Evolutionary conservation across 495 filamentous ascomycete genomes (phyloP).

Genomic region (Trichoderma erinaceum): DNA sequence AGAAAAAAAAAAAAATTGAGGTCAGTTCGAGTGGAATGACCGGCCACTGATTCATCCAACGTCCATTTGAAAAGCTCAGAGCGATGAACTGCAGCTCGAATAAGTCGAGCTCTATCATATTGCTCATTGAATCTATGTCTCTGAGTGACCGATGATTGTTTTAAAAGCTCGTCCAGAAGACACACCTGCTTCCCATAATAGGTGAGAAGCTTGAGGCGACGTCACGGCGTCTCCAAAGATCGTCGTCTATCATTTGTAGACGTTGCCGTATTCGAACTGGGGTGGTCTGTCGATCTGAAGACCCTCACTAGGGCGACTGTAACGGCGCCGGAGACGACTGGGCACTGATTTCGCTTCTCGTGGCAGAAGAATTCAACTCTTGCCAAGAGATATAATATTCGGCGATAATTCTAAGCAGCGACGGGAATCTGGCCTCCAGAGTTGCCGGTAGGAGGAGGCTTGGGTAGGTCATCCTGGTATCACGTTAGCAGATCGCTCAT

Average conservation of each 20-base stretch:
- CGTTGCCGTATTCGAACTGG: background rate
- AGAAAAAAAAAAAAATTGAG: background rate
- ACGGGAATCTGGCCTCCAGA: slow-evolving; percentile 26
- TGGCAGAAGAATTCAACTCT: background rate
- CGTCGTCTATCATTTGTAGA: background rate
- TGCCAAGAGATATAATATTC: background rate
- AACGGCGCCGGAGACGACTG: background rate
- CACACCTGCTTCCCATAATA: too few species aligned
- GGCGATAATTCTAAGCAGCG: slow-evolving; percentile 19
- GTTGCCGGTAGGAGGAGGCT: slow-evolving; percentile 25
- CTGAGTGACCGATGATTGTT: too few species aligned
- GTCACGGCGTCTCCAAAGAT: background rate
- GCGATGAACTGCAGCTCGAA: too few species aligned
- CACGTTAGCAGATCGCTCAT: background rate
- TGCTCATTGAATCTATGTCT: too few species aligned
- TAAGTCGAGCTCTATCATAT: too few species aligned
- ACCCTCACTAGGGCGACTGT: background rate
- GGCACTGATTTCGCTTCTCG: background rate
- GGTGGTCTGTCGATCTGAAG: background rate
- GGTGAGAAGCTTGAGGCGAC: too few species aligned
- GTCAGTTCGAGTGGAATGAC: background rate
- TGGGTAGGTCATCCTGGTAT: slow-evolving; percentile 22
- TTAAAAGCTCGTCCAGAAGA: too few species aligned
- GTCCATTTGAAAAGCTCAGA: too few species aligned
- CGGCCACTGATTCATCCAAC: background rate